Evolutionary conservation across 2,329 filamentous ascomycete species (phyloP).

Genomic region (Graphilbum ipis-grandicollis): DNA sequence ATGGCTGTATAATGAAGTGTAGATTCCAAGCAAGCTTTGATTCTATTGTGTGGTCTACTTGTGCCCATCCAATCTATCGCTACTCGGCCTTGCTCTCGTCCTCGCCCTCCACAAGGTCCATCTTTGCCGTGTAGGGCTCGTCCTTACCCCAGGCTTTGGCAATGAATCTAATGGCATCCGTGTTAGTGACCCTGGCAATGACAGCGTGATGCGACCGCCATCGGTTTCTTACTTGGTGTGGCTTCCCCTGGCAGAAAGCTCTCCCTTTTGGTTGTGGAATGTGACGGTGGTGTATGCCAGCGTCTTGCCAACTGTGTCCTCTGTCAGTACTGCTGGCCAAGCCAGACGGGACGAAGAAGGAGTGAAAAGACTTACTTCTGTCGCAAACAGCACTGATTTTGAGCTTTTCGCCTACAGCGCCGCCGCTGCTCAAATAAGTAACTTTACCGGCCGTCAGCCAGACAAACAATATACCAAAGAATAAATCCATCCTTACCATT

Average conservation of each 20-base stretch:
- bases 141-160: constrained; percentile 12
- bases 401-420: constrained; percentile 37
- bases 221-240: constrained; percentile 52
- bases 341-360: not conserved
- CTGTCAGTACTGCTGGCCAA: not conserved
- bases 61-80: no score
- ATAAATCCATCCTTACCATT: constrained; percentile 26
- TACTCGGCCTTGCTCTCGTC: constrained; percentile 2
- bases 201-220: no score
- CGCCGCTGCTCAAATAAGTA: constrained; percentile 43
- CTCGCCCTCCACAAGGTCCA: constrained; percentile 10
- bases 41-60: no score
- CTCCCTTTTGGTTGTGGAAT: constrained; percentile 40
- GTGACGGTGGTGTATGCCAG: constrained; percentile 43
- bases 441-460: constrained; percentile 21
- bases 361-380: constrained; percentile 35
- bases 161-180: constrained; percentile 8
- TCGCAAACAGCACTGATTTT: constrained; percentile 41
- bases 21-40: no score
- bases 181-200: no score
- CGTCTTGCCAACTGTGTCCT: constrained; percentile 38
- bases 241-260: constrained; percentile 43
- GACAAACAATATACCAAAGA: not conserved
- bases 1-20: no score
- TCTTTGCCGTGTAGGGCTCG: constrained; percentile 8